Percentiles rank a stretch among this genome's conserved stretches.
Conservation (phyloP, 163 green algal species). For the Chlamydomonas reinhardtii region DNA sequence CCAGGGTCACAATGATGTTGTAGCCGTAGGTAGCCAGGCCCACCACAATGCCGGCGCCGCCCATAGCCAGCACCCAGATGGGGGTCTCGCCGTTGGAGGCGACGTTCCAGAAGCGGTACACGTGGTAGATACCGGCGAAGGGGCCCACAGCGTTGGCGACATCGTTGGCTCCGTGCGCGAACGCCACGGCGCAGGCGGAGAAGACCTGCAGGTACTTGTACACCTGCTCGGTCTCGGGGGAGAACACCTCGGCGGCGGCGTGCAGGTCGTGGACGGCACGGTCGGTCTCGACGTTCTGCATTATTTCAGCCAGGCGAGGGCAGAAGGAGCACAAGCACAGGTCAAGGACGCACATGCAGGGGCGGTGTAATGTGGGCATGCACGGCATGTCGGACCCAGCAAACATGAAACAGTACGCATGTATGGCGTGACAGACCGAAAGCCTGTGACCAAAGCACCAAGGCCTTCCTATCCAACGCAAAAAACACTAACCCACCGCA, state of each 20-base stretch:
- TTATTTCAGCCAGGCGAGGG: too few species aligned
- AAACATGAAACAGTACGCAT: background rate
- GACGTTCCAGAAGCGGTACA: constrained; percentile 51
- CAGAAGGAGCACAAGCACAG: background rate
- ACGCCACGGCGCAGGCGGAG: constrained; percentile 71
- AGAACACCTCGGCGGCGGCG: constrained; percentile 51
- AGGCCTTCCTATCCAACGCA: too few species aligned
- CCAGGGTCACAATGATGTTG: constrained; percentile 69
- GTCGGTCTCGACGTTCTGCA: constrained; percentile 13
- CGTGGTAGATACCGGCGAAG: constrained; percentile 69
- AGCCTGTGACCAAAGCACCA: too few species aligned
- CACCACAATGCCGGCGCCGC: constrained; percentile 51
- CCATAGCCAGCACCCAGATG: constrained; percentile 48
- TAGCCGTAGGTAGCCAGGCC: constrained; percentile 74
- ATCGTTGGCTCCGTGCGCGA: constrained; percentile 77
- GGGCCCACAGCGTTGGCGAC: constrained; percentile 68
- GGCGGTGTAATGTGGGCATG: too few species aligned
- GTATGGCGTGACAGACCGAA: too few species aligned
- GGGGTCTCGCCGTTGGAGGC: constrained; percentile 49
- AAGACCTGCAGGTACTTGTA: constrained; percentile 84
- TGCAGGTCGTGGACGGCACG: constrained; percentile 38
- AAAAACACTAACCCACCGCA: background rate
- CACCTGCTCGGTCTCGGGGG: constrained; percentile 52
- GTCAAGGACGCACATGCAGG: too few species aligned
- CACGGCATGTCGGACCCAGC: too few species aligned